These are phyloP conservation scores for Plasmodium reichenowi DNA, from an alignment of 169 alveolate genomes.

Conservation along the genomic window DNA sequence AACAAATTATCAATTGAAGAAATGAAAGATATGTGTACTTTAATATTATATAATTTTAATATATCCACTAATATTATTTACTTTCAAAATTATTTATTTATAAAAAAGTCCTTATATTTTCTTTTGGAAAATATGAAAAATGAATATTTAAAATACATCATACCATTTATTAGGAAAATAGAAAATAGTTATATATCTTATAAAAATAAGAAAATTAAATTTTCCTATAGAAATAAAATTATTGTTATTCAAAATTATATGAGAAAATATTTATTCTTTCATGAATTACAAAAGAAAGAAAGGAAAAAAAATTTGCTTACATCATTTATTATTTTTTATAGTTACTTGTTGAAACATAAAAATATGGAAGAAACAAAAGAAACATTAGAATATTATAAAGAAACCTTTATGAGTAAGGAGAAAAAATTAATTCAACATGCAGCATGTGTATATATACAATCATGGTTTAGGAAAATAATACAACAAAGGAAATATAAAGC, in stretches of 20 bases:
- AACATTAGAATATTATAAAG: slow-evolving; percentile 42
- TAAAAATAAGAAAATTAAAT: slow-evolving; percentile 34
- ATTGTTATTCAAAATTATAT: slow-evolving; percentile 57
- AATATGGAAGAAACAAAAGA: slow-evolving; percentile 50
- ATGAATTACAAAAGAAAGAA: slow-evolving; percentile 23
- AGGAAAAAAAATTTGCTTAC: slow-evolving; percentile 49
- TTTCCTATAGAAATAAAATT: slow-evolving; percentile 43
- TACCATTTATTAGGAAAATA: slow-evolving; percentile 29
- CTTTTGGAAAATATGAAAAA: slow-evolving; percentile 53
- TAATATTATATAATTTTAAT: slow-evolving; percentile 40
- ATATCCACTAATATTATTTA: slow-evolving; percentile 30
- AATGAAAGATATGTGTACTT: slow-evolving; percentile 31
- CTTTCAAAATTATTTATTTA: slow-evolving; percentile 34
- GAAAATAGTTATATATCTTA: slow-evolving; percentile 46
- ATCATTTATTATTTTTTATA: slow-evolving; percentile 66
- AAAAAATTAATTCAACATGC: slow-evolving; percentile 67
- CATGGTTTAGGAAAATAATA: slow-evolving; percentile 73
- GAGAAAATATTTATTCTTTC: slow-evolving; percentile 31
- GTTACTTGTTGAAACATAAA: slow-evolving; percentile 49
- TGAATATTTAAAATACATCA: slow-evolving; percentile 41
- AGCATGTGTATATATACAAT: slow-evolving; percentile 71
- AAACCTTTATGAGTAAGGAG: slow-evolving; percentile 60
- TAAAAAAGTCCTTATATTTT: slow-evolving; percentile 48
- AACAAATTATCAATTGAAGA: slow-evolving; percentile 21
- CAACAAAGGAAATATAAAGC: slow-evolving; percentile 70